These are phyloP conservation scores for Eucalyptus viminalis DNA, from an alignment of 345 rosid genomes.

Conservation along the genomic window DNA sequence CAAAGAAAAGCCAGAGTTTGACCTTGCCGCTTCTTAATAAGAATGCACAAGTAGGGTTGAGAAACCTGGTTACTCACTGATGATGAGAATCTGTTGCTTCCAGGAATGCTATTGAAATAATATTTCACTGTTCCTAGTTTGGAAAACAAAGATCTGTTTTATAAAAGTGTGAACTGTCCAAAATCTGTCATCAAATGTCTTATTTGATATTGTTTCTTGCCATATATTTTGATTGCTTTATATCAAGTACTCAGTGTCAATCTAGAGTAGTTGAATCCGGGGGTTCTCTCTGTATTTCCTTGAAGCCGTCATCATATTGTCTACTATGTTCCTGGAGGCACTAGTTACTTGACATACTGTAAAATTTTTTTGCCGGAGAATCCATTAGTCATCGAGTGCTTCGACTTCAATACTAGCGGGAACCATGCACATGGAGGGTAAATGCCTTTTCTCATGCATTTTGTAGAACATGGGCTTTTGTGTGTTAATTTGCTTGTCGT, in stretches of 20 bases:
- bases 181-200: not conserved
- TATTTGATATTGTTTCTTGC: not conserved
- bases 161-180: constrained; percentile 47
- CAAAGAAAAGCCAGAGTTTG: constrained; percentile 29
- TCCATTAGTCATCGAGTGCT: constrained; percentile 69
- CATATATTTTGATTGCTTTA: not conserved
- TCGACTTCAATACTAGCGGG: constrained; percentile 65
- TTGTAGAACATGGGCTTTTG: too few species aligned
- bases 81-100: constrained; percentile 59
- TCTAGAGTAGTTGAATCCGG: constrained; percentile 54
- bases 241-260: not conserved
- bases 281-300: constrained; percentile 44
- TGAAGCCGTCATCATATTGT: not conserved
- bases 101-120: constrained; percentile 42
- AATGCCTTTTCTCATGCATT: not conserved
- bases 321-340: too few species aligned
- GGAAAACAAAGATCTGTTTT: constrained; percentile 63
- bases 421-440: constrained; percentile 65
- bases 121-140: constrained; percentile 26
- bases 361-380: constrained; percentile 19
- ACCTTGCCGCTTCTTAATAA: constrained; percentile 33
- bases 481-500: too few species aligned
- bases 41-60: constrained; percentile 12
- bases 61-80: constrained; percentile 35
- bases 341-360: too few species aligned